phyloP scores from a whole-genome alignment of 441 rosid species.

The Adansonia madagascariensis region DNA sequence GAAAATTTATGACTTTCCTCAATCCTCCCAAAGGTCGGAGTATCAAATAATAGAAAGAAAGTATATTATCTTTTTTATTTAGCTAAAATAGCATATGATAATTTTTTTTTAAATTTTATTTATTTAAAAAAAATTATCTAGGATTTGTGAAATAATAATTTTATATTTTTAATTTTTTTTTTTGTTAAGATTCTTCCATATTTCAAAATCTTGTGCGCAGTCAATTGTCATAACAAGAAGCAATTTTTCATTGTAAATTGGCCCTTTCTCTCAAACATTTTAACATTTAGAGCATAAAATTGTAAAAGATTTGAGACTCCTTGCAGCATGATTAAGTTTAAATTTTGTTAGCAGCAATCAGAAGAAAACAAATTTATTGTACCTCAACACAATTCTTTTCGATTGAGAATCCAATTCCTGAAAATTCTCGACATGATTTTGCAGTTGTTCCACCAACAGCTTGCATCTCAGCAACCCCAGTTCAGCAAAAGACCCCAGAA shows the following conservation, averaged over 20 bases:
- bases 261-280: constrained; percentile 18
- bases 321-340: background rate
- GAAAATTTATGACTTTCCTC: too few species aligned
- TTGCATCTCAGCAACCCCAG: background rate
- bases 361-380: background rate
- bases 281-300: constrained; percentile 11
- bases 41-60: too few species aligned
- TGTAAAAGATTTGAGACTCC: constrained; percentile 20
- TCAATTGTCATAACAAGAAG: constrained; percentile 22
- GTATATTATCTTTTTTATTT: too few species aligned
- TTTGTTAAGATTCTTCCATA: constrained; percentile 10
- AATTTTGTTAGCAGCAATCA: background rate
- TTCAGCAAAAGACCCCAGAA: background rate
- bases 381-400: background rate
- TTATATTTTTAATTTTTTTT: too few species aligned
- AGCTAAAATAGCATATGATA: too few species aligned
- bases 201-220: constrained; percentile 26
- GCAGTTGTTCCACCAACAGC: background rate
- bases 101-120: too few species aligned
- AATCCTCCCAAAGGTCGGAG: too few species aligned
- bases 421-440: background rate
- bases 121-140: too few species aligned
- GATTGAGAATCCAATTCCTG: background rate
- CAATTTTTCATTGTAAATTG: constrained; percentile 22
- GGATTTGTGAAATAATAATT: too few species aligned